These are phyloP conservation scores for Moesziomyces antarcticus DNA, from an alignment of 1,284 basidiomycete genomes.

Conservation along the genomic window DNA sequence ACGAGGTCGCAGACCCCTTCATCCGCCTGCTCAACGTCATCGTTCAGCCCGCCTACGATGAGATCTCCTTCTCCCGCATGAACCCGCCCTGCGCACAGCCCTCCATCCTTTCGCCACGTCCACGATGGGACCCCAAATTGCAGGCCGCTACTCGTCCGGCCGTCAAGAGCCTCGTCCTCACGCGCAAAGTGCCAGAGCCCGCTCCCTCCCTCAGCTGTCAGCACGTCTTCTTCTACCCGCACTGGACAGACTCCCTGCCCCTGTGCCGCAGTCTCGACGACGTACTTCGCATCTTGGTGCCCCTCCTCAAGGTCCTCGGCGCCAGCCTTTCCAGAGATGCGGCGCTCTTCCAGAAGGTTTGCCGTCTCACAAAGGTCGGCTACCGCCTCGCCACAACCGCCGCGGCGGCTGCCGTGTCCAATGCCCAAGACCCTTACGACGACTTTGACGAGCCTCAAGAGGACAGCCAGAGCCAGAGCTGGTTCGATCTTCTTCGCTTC, in stretches of 20 bases:
- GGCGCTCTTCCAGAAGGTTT: constrained; percentile 57
- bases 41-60: constrained; percentile 57
- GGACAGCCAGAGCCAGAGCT: constrained; percentile 69
- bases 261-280: constrained; percentile 36
- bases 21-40: constrained; percentile 62
- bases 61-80: constrained; percentile 71
- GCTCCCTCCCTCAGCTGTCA: constrained; percentile 32
- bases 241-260: constrained; percentile 54
- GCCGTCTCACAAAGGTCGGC: constrained; percentile 50
- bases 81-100: constrained; percentile 70
- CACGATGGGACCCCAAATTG: constrained; percentile 64
- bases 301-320: constrained; percentile 61
- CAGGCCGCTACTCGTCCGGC: constrained; percentile 17
- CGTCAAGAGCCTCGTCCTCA: constrained; percentile 41
- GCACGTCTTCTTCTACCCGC: constrained; percentile 60
- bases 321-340: constrained; percentile 50
- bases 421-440: constrained; percentile 12
- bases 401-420: constrained; percentile 6
- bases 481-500: constrained; percentile 82
- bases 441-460: constrained; percentile 25
- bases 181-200: constrained; percentile 60
- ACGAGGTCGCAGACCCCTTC: constrained; percentile 82
- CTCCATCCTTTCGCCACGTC: constrained; percentile 64
- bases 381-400: constrained; percentile 29
- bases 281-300: constrained; percentile 49